Evolutionary conservation across 73 alveolate genomes (phyloP), one percentile per base, ranked within the genome.

Genomic region (Tetrahymena borealis): DNA sequence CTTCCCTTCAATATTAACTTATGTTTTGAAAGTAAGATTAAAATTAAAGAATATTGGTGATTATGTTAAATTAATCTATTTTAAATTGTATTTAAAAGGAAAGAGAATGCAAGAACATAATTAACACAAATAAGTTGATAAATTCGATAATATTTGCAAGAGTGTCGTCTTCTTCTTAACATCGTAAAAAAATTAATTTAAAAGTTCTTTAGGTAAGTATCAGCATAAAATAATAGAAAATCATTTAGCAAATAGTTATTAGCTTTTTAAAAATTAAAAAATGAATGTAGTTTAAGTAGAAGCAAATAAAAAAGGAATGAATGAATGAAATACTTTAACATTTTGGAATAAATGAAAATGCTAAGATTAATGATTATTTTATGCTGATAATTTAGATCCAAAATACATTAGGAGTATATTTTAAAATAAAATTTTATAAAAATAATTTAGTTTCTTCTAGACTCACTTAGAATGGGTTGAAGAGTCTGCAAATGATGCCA

Each of bases 391-490:
- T n/a, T n/a, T n/a, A n/a, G n/a, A n/a, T n/a, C n/a, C n/a, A n/a
- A n/a, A n/a, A n/a, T n/a, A n/a, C n/a, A n/a, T n/a, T n/a, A n/a
- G n/a, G n/a, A n/a, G n/a, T n/a, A n/a, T n/a, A n/a, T n/a, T n/a
- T n/a, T n/a, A n/a, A n/a, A 32, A 31, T 91, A 31, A 91, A 91
- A 28, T 37, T 92, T 33, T 36, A 33, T 85, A 16, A 33, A 32
- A 6, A 32, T 32, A n/a, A n/a, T n/a, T n/a, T n/a, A 33, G 95
- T 37, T 93, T 93, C 10, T 77, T 91, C 36, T 31, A 43, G 40
- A 91, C 91, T 35, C 97, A 95, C 40, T 43, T 95, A 28, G 91
- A 90, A 32, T 79, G 95, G 94, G 38, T 94, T 20, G 97, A 95
- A 78, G 77, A 78, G n/a, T 24, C 90, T 5, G 91, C 94, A 5